Base-by-base conservation (phyloP, 148 eudicot species). In the Chenopodium suecicum region DNA sequence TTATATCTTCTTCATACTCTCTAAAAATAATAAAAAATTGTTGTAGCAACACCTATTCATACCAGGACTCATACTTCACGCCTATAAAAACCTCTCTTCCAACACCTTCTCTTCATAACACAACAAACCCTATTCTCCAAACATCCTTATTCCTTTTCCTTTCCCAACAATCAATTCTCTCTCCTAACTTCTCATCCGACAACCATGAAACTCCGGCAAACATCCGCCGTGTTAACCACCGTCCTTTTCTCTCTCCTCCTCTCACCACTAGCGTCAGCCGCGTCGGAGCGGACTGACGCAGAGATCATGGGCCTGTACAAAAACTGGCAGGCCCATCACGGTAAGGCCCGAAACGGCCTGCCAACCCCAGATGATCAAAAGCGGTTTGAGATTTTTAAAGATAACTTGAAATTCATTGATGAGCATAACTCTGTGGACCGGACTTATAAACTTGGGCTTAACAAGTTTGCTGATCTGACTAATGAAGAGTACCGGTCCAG, bases 391-490 rank as follows among this genome's bases (percentile, higher is more conserved):
- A 84, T 91, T 16, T 95, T 95, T 37, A 93, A 87, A 67, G 97
- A 95, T 46, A 95, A 93, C 68, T 83, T 93, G 58, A 91, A 82
- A 64, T 95, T 92, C 76, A 88, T 95, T 9, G 92, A 95, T 13
- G 87, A 93, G 4, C 97, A 94, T 50, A 93, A 88, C 81, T 83
- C 92, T 0, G 84, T 27, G 8, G 79, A 90, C 69, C 84, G 90
- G 7, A 52, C 87, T 2, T 95, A 93, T 63, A 89, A 85, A 76
- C 82, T 95, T 19, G 98, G 98, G 13, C 86, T 95, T 68, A 93
- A 87, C 84, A 90, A 87, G 84, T 95, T 93, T 82, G 98, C 98
- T 62, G 98, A 93, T 81, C 58, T 95, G 22, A 93, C 91, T 68
- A 91, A 92, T 63, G 94, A 91, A 4, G 98, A 95, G 88, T 93